Evolutionary conservation across 148 eudicot species (phyloP).

Genomic region (Cornus controversa): DNA sequence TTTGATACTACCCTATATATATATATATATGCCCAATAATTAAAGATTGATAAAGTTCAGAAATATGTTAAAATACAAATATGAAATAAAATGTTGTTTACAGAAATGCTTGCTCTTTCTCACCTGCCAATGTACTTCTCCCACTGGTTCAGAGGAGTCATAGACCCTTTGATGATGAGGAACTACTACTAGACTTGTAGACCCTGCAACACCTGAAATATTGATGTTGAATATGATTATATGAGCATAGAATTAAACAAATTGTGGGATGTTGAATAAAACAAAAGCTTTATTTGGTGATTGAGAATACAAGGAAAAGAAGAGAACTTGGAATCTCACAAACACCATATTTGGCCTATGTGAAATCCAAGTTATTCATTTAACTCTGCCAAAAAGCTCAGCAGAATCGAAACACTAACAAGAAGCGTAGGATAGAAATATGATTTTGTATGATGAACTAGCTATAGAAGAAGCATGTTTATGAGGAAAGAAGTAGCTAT

Average conservation of each 20-base stretch:
- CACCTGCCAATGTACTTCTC: conserved; percentile 17
- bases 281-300: background rate
- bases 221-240: no score
- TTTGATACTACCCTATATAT: conserved; percentile 14
- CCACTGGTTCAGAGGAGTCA: background rate
- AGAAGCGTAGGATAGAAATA: background rate
- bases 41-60: background rate
- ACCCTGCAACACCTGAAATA: conserved; percentile 21
- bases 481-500: background rate
- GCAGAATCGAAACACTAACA: background rate
- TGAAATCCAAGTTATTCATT: no score
- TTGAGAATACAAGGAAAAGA: no score
- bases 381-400: no score
- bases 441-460: background rate
- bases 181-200: conserved; percentile 16
- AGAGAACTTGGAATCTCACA: no score
- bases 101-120: background rate
- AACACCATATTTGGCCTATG: background rate
- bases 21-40: no score
- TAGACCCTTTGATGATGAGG: conserved; percentile 8
- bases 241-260: background rate
- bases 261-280: background rate
- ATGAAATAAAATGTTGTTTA: no score
- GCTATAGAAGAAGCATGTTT: background rate
- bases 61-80: no score